Evolutionary conservation across 2,329 filamentous ascomycete genomes (phyloP).

Genomic region (Tetracladium maxilliforme): DNA sequence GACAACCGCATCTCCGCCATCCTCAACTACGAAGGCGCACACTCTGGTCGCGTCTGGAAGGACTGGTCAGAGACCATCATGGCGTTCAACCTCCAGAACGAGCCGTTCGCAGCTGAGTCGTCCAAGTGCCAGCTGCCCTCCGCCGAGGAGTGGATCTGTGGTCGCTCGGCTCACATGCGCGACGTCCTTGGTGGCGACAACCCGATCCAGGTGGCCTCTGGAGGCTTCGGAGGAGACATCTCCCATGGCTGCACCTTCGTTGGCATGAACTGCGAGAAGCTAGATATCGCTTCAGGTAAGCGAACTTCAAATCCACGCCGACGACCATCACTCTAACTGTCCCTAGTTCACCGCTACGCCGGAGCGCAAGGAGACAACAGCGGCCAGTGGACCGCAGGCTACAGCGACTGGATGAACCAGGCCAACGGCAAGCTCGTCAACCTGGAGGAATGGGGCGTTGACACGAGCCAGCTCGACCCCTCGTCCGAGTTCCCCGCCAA

Average conservation of each 20-base stretch:
- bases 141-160: neutral
- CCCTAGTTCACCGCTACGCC: no score
- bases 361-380: neutral
- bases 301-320: no score
- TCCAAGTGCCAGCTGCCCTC: neutral
- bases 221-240: neutral
- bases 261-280: neutral
- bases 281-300: no score
- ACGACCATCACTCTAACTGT: no score
- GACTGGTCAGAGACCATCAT: neutral
- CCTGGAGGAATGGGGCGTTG: neutral
- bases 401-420: neutral
- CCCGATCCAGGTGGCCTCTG: neutral
- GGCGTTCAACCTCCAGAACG: neutral
- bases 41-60: neutral
- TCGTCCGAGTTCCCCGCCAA: neutral
- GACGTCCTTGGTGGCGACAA: neutral
- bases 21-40: neutral
- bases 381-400: neutral
- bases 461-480: neutral
- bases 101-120: neutral
- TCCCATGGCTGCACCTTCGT: neutral
- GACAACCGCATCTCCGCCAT: neutral
- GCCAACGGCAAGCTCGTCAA: neutral
- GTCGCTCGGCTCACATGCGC: neutral